Evolutionary conservation across 176 grass and related monocot species (phyloP).

Genomic region (Bromus sterilis): DNA sequence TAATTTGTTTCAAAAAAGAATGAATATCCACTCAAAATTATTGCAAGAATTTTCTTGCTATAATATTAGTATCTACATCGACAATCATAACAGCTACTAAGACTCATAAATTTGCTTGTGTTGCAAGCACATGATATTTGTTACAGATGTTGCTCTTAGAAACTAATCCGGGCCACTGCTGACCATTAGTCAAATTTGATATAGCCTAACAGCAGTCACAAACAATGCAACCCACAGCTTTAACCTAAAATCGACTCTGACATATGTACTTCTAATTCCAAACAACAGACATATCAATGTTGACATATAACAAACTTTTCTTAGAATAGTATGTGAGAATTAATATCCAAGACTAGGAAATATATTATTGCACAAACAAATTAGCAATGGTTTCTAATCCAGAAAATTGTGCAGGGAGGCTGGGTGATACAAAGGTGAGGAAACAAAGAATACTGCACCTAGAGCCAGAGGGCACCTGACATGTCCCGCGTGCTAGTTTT

Average conservation of each 20-base stretch:
- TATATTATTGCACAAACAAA: not conserved
- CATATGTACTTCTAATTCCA: not conserved
- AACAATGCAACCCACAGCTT: not conserved
- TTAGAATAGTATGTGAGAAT: not conserved
- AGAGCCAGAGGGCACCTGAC: not conserved
- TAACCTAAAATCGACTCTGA: not conserved
- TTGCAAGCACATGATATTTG: not conserved
- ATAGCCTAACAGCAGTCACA: not conserved
- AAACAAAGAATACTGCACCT: not conserved
- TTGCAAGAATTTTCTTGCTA: not conserved
- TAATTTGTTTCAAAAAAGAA: not conserved
- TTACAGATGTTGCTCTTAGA: not conserved
- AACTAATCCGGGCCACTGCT: not conserved
- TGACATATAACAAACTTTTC: not conserved
- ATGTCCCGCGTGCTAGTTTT: not conserved
- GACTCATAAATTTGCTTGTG: not conserved
- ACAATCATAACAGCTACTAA: not conserved
- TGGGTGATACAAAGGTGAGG: not conserved
- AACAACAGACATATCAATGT: not conserved
- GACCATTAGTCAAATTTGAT: not conserved
- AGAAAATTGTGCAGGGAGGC: not conserved
- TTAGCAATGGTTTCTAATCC: not conserved
- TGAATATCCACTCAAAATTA: not conserved
- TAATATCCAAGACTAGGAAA: not conserved
- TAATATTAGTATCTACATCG: not conserved